Evolutionary conservation across 352 stramenopile genomes (phyloP).

Genomic region (Pythium phragmitis): DNA sequence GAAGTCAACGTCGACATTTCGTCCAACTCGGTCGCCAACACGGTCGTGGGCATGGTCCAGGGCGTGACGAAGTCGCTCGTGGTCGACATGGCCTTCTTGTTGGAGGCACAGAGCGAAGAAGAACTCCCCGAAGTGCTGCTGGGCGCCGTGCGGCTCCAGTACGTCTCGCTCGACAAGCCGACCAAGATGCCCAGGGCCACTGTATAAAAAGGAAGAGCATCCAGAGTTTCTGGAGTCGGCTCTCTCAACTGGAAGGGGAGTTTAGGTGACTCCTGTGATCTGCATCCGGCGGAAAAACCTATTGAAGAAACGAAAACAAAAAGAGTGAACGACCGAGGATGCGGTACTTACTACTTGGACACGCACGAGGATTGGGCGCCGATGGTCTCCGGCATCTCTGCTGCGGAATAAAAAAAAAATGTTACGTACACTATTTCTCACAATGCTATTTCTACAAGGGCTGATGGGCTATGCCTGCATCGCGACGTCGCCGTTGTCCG

Average conservation of each 20-base stretch:
- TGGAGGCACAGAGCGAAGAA: conserved; percentile 84
- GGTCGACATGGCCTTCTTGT: conserved; percentile 88
- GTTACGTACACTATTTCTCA: conserved; percentile 17
- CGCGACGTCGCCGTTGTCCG: conserved; percentile 17
- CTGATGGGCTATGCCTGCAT: conserved; percentile 8
- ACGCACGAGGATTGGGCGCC: background rate
- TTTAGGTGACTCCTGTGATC: background rate
- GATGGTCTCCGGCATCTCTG: background rate
- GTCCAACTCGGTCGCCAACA: conserved; percentile 90
- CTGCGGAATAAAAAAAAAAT: conserved; percentile 10
- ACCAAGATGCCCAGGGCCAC: conserved; percentile 41
- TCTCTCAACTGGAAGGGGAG: conserved; percentile 13
- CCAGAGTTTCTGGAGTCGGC: background rate
- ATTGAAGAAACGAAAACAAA: background rate
- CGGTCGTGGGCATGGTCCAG: conserved; percentile 87
- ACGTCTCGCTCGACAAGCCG: conserved; percentile 81
- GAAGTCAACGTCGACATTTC: conserved; percentile 96
- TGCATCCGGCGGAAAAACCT: background rate
- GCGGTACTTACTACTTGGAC: conserved; percentile 19
- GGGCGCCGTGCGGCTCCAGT: conserved; percentile 75
- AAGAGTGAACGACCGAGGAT: background rate
- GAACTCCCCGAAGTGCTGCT: conserved; percentile 85
- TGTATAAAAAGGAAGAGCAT: conserved; percentile 3
- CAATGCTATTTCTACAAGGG: conserved; percentile 3
- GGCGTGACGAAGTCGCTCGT: conserved; percentile 88